phyloP scores from a whole-genome alignment of 768 basidiomycete genomes.

The Tylopilus cervinicoccineus region DNA sequence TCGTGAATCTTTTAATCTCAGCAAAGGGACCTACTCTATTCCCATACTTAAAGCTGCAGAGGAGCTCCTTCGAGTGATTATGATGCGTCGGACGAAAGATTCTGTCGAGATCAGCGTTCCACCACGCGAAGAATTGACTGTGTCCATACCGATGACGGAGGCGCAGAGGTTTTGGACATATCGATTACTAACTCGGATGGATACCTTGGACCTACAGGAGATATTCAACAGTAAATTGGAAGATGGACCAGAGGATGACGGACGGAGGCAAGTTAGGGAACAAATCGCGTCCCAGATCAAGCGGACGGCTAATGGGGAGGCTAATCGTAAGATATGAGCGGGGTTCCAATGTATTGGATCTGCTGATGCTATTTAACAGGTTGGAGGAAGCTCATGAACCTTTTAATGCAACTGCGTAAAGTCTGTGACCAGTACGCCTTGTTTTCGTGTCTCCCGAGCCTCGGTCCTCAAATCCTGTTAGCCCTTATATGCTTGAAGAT shows the following conservation, averaged over 20 bases:
- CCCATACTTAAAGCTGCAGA: conserved; percentile 47
- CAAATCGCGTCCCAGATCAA: conserved; percentile 38
- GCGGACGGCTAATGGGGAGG: conserved; percentile 26
- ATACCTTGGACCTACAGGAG: conserved; percentile 43
- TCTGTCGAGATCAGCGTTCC: conserved; percentile 48
- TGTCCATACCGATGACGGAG: conserved; percentile 56
- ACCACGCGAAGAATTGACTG: conserved; percentile 52
- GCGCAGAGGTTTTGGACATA: conserved; percentile 62
- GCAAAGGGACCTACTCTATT: conserved; percentile 46
- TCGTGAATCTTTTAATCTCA: conserved; percentile 50
- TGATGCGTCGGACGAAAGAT: conserved; percentile 60
- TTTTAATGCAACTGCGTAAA: conserved; percentile 68
- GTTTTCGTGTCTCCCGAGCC: not conserved
- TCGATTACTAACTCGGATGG: conserved; percentile 49
- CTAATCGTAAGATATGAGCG: conserved; percentile 24
- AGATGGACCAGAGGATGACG: conserved; percentile 30
- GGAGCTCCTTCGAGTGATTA: conserved; percentile 45
- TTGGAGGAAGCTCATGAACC: conserved; percentile 58
- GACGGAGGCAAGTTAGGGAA: conserved; percentile 38
- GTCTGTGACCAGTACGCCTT: conserved; percentile 61
- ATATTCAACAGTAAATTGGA: conserved; percentile 40
- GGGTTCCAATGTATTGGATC: not conserved
- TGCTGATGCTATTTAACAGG: conserved; percentile 28
- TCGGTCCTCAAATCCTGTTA: conserved; percentile 19
- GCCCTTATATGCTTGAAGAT: conserved; percentile 50